A percentile compares a stretch with the other conserved stretches of the same genome.
Evolutionary conservation across 1,284 basidiomycete species (phyloP).

Genomic region (Phylloporus sp.): DNA sequence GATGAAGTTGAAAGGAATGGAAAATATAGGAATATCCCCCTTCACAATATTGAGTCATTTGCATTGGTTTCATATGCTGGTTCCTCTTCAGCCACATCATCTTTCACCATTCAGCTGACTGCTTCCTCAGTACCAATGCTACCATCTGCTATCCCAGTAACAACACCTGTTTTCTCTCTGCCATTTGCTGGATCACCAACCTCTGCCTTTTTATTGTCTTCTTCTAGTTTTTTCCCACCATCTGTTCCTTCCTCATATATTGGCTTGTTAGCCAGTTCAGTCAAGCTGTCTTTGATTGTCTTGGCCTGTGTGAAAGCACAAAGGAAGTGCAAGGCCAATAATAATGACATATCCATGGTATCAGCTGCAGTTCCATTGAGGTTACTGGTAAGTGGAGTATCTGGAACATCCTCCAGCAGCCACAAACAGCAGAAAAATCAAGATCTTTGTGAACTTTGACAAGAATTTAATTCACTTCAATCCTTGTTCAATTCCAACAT

Average conservation of each 20-base stretch:
- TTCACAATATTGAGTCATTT: background rate
- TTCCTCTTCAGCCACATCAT: constrained; percentile 46
- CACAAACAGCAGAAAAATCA: background rate
- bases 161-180: background rate
- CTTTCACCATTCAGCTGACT: background rate
- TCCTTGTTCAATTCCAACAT: background rate
- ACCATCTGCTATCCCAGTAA: background rate
- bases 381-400: background rate
- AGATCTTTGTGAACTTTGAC: background rate
- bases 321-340: background rate
- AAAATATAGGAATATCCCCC: background rate
- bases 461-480: background rate
- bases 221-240: background rate
- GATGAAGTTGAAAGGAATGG: background rate
- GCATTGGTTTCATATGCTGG: background rate
- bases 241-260: background rate
- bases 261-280: background rate
- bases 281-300: background rate
- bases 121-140: background rate
- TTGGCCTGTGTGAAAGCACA: background rate
- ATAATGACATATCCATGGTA: background rate
- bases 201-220: too few relatives aligned
- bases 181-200: too few relatives aligned
- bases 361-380: background rate
- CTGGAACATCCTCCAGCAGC: background rate